These are phyloP conservation scores for Aspergillus thermomutatus DNA, from an alignment of 2,329 filamentous ascomycete species.

Conservation along the genomic window DNA sequence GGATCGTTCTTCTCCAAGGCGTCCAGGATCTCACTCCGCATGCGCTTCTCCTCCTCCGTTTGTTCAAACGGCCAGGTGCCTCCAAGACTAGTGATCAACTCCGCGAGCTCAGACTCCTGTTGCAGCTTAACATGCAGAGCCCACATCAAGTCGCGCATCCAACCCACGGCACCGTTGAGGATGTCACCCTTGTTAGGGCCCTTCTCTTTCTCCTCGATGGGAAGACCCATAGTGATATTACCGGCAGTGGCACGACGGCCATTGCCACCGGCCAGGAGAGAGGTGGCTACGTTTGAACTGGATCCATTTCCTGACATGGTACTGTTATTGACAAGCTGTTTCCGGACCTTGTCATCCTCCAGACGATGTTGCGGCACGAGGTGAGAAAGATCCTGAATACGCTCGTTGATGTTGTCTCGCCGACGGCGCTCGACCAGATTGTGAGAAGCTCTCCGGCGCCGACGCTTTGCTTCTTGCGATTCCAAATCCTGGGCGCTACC, in stretches of 20 bases:
- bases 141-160: constrained; percentile 98
- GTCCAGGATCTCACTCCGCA: constrained; percentile 89
- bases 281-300: constrained; percentile 64
- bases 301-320: constrained; percentile 76
- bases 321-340: constrained; percentile 88
- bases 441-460: constrained; percentile 87
- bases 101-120: constrained; percentile 81
- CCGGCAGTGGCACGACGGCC: constrained; percentile 75
- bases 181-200: constrained; percentile 99
- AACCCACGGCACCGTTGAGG: constrained; percentile 92
- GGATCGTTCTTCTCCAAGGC: constrained; percentile 77
- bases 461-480: constrained; percentile 89
- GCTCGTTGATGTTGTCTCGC: constrained; percentile 97
- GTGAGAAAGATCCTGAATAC: constrained; percentile 93
- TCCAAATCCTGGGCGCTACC: constrained; percentile 55
- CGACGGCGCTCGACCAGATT: constrained; percentile 93
- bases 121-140: constrained; percentile 84
- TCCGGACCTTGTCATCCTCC: constrained; percentile 95
- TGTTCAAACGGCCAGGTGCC: constrained; percentile 75
- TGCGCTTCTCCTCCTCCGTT: constrained; percentile 88
- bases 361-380: constrained; percentile 88
- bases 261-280: constrained; percentile 78
- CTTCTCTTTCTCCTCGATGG: constrained; percentile 96
- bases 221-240: constrained; percentile 88
- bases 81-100: constrained; percentile 68